A percentile compares a stretch with the other conserved stretches of the same genome.
Conservation (phyloP, 345 rosid species). For the Melaleuca alternifolia region DNA sequence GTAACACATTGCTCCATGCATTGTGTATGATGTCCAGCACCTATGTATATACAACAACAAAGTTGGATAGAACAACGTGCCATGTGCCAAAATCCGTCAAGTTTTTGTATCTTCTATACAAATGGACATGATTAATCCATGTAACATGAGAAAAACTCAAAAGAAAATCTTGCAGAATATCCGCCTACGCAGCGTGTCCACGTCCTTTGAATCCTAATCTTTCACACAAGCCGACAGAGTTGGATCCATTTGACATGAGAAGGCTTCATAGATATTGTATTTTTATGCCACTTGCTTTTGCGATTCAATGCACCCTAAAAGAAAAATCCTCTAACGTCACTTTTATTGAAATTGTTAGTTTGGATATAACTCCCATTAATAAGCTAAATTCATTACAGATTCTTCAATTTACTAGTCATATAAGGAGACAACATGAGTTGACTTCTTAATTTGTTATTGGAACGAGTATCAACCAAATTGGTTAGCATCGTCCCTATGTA, state of each 20-base stretch:
- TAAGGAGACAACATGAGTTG: neutral
- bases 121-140: neutral
- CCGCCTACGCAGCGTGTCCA: too few relatives aligned
- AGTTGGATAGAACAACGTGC: neutral
- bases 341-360: neutral
- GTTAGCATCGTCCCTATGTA: neutral
- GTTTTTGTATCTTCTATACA: neutral
- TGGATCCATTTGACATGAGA: neutral
- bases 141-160: neutral
- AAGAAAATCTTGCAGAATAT: too few relatives aligned
- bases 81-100: neutral
- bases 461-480: neutral
- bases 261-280: neutral
- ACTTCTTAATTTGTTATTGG: neutral
- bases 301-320: neutral
- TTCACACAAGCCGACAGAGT: neutral
- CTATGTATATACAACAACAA: too few relatives aligned
- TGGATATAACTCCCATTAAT: neutral
- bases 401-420: neutral
- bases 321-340: neutral
- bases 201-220: neutral
- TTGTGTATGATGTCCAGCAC: too few relatives aligned
- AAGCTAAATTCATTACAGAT: neutral
- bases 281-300: neutral
- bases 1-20: neutral